Evolutionary conservation across 1,139 yeast genomes (phyloP).

Genomic region (Hansenula anomala): DNA sequence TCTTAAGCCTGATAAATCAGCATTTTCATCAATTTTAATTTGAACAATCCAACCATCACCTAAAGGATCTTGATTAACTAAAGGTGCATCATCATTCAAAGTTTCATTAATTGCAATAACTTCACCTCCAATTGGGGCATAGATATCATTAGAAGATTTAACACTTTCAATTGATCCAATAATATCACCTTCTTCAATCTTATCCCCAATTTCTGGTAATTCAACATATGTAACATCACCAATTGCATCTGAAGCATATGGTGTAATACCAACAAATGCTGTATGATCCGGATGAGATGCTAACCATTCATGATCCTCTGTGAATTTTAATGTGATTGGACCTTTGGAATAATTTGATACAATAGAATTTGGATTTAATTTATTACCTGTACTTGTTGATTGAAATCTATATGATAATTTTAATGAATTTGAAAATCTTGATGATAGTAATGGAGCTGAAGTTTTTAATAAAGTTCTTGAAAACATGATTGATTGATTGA

Average conservation of each 20-base stretch:
- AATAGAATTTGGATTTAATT: neutral
- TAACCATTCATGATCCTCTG: constrained; percentile 95
- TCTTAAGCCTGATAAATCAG: constrained; percentile 28
- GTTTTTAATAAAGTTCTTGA: neutral
- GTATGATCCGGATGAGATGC: constrained; percentile 80
- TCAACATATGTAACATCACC: constrained; percentile 97
- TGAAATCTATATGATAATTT: constrained; percentile 1
- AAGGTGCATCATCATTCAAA: constrained; percentile 66
- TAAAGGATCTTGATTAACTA: constrained; percentile 84
- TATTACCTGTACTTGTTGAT: neutral
- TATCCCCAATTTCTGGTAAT: constrained; percentile 72
- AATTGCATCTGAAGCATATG: constrained; percentile 94
- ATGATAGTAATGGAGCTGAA: neutral
- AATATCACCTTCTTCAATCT: constrained; percentile 69
- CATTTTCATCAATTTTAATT: constrained; percentile 39
- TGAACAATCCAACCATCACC: constrained; percentile 94
- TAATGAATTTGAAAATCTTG: neutral
- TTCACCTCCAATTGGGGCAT: constrained; percentile 81
- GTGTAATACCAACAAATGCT: constrained; percentile 84
- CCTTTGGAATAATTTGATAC: constrained; percentile 1
- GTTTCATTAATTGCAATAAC: constrained; percentile 65
- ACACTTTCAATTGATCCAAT: constrained; percentile 94
- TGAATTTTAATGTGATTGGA: constrained; percentile 48
- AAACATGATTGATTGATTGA: neutral
- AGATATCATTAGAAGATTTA: constrained; percentile 90